Percentiles rank a stretch among this genome's conserved stretches.
phyloP scores from a whole-genome alignment of 768 basidiomycete species.

The Hypholoma sublateritium region DNA sequence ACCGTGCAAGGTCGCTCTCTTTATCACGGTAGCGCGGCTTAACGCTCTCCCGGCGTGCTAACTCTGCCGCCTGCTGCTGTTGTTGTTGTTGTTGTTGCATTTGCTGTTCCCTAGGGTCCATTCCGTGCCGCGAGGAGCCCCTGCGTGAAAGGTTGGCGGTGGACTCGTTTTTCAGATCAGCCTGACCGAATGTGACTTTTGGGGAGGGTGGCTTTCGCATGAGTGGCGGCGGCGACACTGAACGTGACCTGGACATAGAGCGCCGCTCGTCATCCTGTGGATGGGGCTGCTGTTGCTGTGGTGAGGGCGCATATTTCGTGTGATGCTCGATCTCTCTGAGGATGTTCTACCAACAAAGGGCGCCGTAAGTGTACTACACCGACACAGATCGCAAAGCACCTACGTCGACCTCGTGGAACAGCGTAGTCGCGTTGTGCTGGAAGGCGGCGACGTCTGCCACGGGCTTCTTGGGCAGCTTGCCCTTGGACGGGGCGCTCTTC shows the following conservation, averaged over 20 bases:
- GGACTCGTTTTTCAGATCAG: slow-evolving; percentile 22
- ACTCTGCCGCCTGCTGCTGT: slow-evolving; percentile 6
- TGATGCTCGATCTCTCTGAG: slow-evolving; percentile 20
- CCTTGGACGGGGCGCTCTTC: slow-evolving; percentile 25
- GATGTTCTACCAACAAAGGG: slow-evolving; percentile 16
- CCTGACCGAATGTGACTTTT: slow-evolving; percentile 22
- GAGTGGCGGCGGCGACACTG: slow-evolving; percentile 24
- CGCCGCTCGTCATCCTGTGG: slow-evolving; percentile 13
- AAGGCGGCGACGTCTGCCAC: slow-evolving; percentile 19
- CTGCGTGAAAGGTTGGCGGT: slow-evolving; percentile 17
- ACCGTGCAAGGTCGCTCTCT: slow-evolving; percentile 15
- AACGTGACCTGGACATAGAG: slow-evolving; percentile 14
- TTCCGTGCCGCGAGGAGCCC: slow-evolving; percentile 16
- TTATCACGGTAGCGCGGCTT: slow-evolving; percentile 16
- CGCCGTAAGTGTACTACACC: not conserved
- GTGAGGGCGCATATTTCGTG: slow-evolving; percentile 5
- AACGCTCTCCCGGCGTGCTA: slow-evolving; percentile 19
- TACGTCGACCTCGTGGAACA: slow-evolving; percentile 26
- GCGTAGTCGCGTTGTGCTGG: slow-evolving; percentile 19
- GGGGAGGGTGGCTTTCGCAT: slow-evolving; percentile 25
- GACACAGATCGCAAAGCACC: not conserved
- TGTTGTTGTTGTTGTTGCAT: too few relatives aligned
- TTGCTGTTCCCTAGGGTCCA: slow-evolving; percentile 1
- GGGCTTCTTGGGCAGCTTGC: slow-evolving; percentile 23
- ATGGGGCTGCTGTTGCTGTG: slow-evolving; percentile 7